phyloP scores from a whole-genome alignment of 192 early-diverging fungal species.

The Piromyces finnis region DNA sequence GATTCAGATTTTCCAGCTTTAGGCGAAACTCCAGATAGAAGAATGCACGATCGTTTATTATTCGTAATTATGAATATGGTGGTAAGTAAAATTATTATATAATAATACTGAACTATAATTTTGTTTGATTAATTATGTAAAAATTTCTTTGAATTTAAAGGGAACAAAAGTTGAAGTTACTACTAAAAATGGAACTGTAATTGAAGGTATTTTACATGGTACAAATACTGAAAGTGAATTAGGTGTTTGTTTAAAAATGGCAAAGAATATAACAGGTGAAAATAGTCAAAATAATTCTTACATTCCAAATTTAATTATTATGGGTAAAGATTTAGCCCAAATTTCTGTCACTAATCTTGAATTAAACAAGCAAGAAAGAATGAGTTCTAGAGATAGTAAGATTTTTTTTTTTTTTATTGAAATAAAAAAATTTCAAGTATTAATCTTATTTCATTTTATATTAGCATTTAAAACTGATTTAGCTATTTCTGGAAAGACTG shows the following conservation, averaged over 20 bases:
- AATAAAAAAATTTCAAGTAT: too few species aligned
- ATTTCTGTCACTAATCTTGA: conserved; percentile 31
- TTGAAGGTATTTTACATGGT: conserved; percentile 51
- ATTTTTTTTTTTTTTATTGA: too few species aligned
- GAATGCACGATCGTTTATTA: conserved; percentile 35
- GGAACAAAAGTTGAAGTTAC: conserved; percentile 43
- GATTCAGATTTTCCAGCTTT: background rate
- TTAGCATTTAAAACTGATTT: conserved; percentile 70
- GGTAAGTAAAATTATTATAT: conserved; percentile 36
- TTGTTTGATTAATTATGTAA: too few species aligned
- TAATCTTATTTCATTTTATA: too few species aligned
- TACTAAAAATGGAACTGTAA: conserved; percentile 32
- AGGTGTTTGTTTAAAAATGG: conserved; percentile 40
- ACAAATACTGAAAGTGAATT: conserved; percentile 39
- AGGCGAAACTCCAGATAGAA: background rate
- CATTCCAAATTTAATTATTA: conserved; percentile 28
- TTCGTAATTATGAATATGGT: conserved; percentile 45
- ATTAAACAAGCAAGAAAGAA: conserved; percentile 18
- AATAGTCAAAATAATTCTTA: conserved; percentile 17
- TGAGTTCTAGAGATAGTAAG: conserved; percentile 22
- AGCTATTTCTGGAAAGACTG: conserved; percentile 54
- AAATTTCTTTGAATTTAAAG: conserved; percentile 14
- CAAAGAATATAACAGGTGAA: conserved; percentile 18
- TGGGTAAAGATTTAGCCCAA: conserved; percentile 43
- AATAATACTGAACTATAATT: too few species aligned